Evolutionary conservation across 805 yeast species (phyloP).

Genomic region (Tetrapisispora phaffii): DNA sequence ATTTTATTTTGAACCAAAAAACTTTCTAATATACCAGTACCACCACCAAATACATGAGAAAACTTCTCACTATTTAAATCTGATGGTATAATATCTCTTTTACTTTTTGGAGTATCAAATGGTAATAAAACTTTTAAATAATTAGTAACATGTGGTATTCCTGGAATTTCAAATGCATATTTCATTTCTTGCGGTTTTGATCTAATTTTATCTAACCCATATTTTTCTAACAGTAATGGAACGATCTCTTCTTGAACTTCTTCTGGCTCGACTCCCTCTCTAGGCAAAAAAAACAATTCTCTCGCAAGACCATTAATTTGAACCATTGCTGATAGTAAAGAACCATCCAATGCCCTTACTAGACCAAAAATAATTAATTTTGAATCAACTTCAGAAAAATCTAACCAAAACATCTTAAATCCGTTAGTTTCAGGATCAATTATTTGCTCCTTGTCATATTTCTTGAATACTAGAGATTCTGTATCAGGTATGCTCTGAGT

Average conservation of each 20-base stretch:
- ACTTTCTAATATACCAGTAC: constrained; percentile 66
- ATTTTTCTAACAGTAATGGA: constrained; percentile 52
- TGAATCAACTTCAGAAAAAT: constrained; percentile 69
- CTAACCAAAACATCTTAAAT: constrained; percentile 81
- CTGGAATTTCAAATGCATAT: constrained; percentile 81
- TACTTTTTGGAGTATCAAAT: constrained; percentile 49
- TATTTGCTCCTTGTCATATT: constrained; percentile 22
- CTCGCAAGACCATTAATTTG: constrained; percentile 62
- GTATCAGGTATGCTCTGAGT: constrained; percentile 5
- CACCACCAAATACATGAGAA: constrained; percentile 69
- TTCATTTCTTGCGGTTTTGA: constrained; percentile 65
- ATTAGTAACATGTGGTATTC: constrained; percentile 64
- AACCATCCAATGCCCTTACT: constrained; percentile 47
- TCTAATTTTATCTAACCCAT: constrained; percentile 50
- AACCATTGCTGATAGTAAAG: constrained; percentile 61
- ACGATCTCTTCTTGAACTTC: constrained; percentile 74
- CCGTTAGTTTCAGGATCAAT: constrained; percentile 35
- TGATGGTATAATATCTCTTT: constrained; percentile 42
- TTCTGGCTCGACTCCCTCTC: constrained; percentile 42
- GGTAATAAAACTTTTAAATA: constrained; percentile 76
- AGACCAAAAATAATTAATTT: constrained; percentile 74
- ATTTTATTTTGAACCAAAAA: constrained; percentile 73
- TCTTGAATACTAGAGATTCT: constrained; percentile 9
- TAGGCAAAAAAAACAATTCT: constrained; percentile 71
- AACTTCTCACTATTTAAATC: constrained; percentile 70